Conservation (phyloP, 148 eudicot species). For the Vaccinium darrowii region DNA sequence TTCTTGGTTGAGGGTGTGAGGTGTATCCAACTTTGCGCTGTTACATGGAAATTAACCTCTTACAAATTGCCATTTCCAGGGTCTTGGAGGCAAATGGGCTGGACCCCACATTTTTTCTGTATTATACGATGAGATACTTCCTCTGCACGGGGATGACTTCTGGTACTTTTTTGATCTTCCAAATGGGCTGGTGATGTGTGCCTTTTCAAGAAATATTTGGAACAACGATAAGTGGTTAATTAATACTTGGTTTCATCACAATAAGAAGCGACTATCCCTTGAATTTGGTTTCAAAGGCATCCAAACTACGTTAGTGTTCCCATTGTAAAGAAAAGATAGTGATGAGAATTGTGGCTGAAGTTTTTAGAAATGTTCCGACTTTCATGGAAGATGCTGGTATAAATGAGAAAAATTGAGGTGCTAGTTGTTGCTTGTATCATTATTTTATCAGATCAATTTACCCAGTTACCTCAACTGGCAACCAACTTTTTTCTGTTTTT, state of each 20-base stretch:
- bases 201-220: background rate
- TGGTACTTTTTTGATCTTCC: constrained; percentile 6
- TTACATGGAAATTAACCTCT: constrained; percentile 6
- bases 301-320: background rate
- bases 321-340: background rate
- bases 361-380: background rate
- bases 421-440: background rate
- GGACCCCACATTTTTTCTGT: background rate
- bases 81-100: background rate
- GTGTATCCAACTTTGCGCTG: background rate
- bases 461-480: background rate
- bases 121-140: background rate
- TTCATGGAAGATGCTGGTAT: background rate
- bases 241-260: background rate
- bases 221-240: constrained; percentile 1
- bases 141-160: background rate
- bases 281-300: constrained; percentile 1
- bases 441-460: background rate
- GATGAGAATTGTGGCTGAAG: background rate
- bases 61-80: constrained; percentile 3
- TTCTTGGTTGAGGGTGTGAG: background rate
- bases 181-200: constrained; percentile 9
- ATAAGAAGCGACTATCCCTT: background rate
- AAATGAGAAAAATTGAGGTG: background rate
- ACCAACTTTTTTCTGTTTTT: background rate